Evolutionary conservation across 345 rosid genomes (phyloP).

Genomic region (Murraya paniculata): DNA sequence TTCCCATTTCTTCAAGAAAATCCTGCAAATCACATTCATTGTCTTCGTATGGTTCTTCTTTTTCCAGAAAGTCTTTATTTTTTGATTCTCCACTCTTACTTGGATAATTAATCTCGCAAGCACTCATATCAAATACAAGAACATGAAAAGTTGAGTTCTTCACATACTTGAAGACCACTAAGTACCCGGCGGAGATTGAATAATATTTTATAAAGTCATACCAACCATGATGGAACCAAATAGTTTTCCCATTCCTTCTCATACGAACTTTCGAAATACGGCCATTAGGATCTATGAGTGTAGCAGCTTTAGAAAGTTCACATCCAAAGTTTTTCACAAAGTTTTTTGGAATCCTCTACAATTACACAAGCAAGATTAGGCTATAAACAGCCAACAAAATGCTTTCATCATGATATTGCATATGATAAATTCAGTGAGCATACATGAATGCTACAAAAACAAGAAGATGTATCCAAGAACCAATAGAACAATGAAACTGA

Average conservation of each 20-base stretch:
- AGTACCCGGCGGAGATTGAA: conserved; percentile 30
- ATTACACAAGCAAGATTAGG: background rate
- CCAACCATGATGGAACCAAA: conserved; percentile 49
- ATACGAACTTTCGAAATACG: conserved; percentile 27
- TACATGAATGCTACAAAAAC: background rate
- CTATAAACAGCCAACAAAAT: background rate
- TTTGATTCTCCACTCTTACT: background rate
- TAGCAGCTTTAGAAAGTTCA: conserved; percentile 35
- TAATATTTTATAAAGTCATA: conserved; percentile 33
- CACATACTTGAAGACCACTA: conserved; percentile 36
- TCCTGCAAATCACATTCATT: background rate
- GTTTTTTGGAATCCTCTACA: conserved; percentile 40
- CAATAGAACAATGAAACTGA: too few species aligned
- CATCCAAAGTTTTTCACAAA: conserved; percentile 30
- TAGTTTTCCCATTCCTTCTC: conserved; percentile 8
- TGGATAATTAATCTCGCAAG: conserved; percentile 33
- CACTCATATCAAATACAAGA: conserved; percentile 28
- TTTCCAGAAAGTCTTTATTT: background rate
- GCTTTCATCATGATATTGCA: background rate
- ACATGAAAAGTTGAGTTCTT: conserved; percentile 39
- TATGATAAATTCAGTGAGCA: conserved; percentile 22
- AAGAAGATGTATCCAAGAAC: too few species aligned
- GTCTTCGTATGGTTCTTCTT: background rate
- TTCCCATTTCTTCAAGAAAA: background rate
- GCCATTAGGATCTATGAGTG: conserved; percentile 33